Evolutionary conservation across 345 rosid species (phyloP).

Genomic region (Xanthoceras sorbifolium): DNA sequence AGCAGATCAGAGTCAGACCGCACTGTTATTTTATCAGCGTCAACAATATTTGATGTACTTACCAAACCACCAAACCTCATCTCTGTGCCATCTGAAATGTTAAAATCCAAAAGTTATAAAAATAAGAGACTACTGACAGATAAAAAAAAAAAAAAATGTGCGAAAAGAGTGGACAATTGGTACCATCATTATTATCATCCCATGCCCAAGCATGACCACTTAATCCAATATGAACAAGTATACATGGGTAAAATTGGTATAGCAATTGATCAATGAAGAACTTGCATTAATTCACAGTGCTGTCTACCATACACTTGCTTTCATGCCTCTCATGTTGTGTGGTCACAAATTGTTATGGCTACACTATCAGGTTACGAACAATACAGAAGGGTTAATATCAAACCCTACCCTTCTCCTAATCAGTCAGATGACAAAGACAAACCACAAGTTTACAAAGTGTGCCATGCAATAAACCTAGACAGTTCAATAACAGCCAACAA

Average conservation of each 20-base stretch:
- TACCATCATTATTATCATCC: not conserved
- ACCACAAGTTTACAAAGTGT: slow-evolving; percentile 1
- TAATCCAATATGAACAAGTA: not conserved
- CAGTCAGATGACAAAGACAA: slow-evolving; percentile 5
- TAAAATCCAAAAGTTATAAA: not conserved
- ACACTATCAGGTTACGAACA: not conserved
- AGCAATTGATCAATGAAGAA: not conserved
- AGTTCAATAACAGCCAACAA: slow-evolving; percentile 5
- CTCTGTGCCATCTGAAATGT: slow-evolving; percentile 57
- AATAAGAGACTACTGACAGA: not conserved
- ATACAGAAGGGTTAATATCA: not conserved
- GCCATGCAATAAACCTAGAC: not conserved
- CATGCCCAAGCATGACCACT: not conserved
- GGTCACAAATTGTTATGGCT: not conserved
- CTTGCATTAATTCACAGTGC: not conserved
- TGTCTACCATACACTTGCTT: not conserved
- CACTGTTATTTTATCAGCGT: slow-evolving; percentile 63
- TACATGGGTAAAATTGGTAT: not conserved
- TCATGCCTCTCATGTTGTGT: not conserved
- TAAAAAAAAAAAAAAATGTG: not conserved
- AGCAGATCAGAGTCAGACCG: slow-evolving; percentile 80
- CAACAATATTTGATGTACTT: slow-evolving; percentile 77
- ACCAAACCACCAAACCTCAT: slow-evolving; percentile 84
- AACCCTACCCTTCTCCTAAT: not conserved
- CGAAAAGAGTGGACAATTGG: not conserved